phyloP scores from a whole-genome alignment of 257 asterid species.

The Jacaranda copaia region DNA sequence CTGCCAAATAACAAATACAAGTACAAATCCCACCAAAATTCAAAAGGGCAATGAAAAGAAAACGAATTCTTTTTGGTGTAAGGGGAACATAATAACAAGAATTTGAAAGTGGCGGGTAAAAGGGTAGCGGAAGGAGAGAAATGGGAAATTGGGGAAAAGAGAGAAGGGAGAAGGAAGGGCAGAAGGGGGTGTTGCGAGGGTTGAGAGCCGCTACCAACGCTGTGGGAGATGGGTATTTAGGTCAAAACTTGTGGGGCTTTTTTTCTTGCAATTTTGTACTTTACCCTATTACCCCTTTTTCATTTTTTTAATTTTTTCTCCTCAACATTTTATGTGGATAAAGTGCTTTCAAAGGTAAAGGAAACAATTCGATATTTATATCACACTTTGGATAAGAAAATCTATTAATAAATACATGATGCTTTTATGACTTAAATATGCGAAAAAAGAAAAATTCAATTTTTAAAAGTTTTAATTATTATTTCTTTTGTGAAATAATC shows the following conservation, averaged over 20 bases:
- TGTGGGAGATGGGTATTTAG: constrained; percentile 90
- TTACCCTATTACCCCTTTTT: constrained; percentile 74
- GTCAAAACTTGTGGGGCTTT: constrained; percentile 63
- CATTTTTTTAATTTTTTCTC: not conserved
- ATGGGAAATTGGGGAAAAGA: constrained; percentile 64
- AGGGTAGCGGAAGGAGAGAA: constrained; percentile 58
- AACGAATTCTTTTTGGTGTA: not conserved
- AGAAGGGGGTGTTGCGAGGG: constrained; percentile 65
- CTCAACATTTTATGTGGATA: not conserved
- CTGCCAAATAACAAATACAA: constrained; percentile 2
- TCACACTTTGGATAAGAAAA: no score
- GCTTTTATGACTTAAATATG: no score
- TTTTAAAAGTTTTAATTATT: no score
- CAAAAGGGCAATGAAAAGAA: not conserved
- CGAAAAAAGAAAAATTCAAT: no score
- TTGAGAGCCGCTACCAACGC: constrained; percentile 55
- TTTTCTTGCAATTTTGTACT: constrained; percentile 42
- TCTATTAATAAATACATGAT: no score
- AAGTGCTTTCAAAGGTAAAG: not conserved
- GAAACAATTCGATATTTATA: not conserved
- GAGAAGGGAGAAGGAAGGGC: constrained; percentile 58
- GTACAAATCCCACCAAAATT: constrained; percentile 8
- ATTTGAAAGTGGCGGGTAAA: constrained; percentile 72
- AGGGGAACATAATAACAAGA: constrained; percentile 26
- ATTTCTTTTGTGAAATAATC: no score